phyloP scores from a whole-genome alignment of 2,329 filamentous ascomycete genomes.

The Ophiostoma ulmi region DNA sequence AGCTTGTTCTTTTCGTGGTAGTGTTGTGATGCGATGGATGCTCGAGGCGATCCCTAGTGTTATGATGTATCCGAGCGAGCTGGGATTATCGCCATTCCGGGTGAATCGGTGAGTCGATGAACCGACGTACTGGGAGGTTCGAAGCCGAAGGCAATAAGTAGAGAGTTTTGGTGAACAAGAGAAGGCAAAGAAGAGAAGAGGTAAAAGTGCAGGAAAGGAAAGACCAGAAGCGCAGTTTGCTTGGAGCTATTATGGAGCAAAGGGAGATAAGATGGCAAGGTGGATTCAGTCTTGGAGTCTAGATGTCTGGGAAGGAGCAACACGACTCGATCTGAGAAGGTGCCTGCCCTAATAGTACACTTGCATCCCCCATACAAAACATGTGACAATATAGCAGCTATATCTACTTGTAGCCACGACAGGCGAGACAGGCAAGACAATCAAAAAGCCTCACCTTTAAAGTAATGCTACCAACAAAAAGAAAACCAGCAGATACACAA shows the following conservation, averaged over 20 bases:
- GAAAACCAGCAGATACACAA: neutral
- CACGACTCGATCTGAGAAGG: neutral
- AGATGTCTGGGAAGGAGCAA: neutral
- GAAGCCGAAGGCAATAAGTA: neutral
- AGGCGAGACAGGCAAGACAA: neutral
- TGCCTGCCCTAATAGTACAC: neutral
- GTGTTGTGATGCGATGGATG: neutral
- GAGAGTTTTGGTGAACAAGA: neutral
- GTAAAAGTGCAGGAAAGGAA: neutral
- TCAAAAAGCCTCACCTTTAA: neutral
- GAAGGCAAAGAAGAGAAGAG: neutral
- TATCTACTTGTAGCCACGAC: neutral
- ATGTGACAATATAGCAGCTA: neutral
- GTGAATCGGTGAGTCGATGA: neutral
- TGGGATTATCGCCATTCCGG: neutral
- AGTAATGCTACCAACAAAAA: neutral
- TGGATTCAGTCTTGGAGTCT: neutral
- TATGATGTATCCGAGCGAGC: neutral
- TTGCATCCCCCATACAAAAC: neutral
- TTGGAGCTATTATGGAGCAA: neutral
- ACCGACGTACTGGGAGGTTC: neutral
- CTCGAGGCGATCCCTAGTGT: neutral
- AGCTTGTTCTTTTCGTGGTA: neutral
- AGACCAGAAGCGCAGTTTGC: neutral
- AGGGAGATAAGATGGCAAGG: conserved; percentile 12